Conservation (phyloP, 192 early-diverging fungal species). For the Entomortierella chlamydospora region DNA sequence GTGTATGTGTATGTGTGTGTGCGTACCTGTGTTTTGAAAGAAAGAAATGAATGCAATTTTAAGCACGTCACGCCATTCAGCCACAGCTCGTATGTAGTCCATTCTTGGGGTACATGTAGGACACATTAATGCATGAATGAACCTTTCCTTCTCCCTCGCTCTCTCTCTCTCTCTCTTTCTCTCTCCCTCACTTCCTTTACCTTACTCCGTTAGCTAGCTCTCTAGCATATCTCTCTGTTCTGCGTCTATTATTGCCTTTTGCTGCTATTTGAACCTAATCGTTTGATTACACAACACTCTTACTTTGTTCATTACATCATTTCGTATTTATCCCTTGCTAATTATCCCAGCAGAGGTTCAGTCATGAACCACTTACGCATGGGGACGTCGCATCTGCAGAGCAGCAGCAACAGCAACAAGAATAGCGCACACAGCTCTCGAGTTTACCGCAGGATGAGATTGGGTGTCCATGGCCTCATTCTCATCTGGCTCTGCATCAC, state of each 20-base stretch:
- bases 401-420: constrained; percentile 7
- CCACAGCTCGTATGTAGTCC: too few species aligned
- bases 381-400: neutral
- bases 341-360: neutral
- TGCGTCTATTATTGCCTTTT: too few species aligned
- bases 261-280: too few species aligned
- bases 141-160: neutral
- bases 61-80: neutral
- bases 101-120: too few species aligned
- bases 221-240: too few species aligned
- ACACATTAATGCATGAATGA: neutral
- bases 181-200: neutral
- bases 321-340: too few species aligned
- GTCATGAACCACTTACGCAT: constrained; percentile 11
- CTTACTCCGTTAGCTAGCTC: too few species aligned
- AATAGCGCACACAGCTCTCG: neutral
- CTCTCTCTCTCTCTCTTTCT: neutral
- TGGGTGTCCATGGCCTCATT: constrained; percentile 24
- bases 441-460: neutral
- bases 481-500: constrained; percentile 49
- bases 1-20: too few species aligned
- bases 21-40: neutral
- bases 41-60: neutral
- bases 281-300: too few species aligned
- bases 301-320: too few species aligned